Evolutionary conservation across 202 grass and related monocot genomes (phyloP), one percentile per base, ranked within the genome.

Genomic region (Miscanthus sacchariflorus): DNA sequence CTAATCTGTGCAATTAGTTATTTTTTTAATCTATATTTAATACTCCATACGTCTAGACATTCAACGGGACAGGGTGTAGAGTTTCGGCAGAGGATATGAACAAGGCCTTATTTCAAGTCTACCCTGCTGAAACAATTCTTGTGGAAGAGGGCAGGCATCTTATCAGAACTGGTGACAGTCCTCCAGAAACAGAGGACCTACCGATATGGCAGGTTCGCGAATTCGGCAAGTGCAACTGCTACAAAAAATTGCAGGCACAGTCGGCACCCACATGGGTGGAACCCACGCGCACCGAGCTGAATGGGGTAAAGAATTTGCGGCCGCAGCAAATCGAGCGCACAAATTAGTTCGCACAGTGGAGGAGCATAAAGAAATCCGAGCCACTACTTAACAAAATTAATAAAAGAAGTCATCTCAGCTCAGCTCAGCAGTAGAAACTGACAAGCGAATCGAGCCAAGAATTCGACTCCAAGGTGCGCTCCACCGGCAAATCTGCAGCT

Each of bases 261-360:
- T 50, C 45, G n/a, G 14, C 50, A 68, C 46, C 45, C 74, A 68
- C 52, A 45, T 46, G 80, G 38, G 70, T 69, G 85, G 75, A 89
- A 86, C 56, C 86, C 90, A 89, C 76, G 52, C 35, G 78, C 72
- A 52, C 70, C 7, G 78, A 82, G 44, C 43, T 74, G 14, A 58
- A 40, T 15, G 65, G 70, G 19, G 44, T 3, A 40, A 58, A 48
- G 9, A 11, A 13, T 7, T 24, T 21, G 14, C 15, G 36, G 81
- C 65, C 43, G 25, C 74, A 21, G 36, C 49, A 76, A 56, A 86
- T 76, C 40, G 83, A 76, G 74, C 61, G 46, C 27, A 69, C 39
- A 48, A 52, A 68, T 39, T 21, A 59, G 38, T 64, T 19, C 6
- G 52, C 73, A 18, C n/a, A 28, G 13, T 3, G 54, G 83, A 86